These are phyloP conservation scores for Hypoxylon fuscum DNA, from an alignment of 495 filamentous ascomycete genomes.

Conservation along the genomic window DNA sequence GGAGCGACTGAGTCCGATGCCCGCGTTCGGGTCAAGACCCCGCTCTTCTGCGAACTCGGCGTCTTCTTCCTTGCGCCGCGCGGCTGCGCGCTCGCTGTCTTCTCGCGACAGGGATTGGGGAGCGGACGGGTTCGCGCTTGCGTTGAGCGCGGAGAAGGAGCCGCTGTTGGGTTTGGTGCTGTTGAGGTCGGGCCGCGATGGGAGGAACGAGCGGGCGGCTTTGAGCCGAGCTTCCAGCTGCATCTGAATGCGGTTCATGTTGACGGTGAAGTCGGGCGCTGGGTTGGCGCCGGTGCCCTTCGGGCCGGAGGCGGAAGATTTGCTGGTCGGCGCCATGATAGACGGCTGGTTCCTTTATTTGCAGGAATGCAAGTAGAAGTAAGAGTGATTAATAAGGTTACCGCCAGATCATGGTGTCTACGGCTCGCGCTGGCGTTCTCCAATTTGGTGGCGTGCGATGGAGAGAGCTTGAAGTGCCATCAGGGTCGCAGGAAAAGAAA, in stretches of 20 bases:
- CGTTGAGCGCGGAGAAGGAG: slow-evolving; percentile 48
- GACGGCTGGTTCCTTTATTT: not conserved
- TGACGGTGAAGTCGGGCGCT: slow-evolving; percentile 45
- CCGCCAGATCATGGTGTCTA: slow-evolving; percentile 15
- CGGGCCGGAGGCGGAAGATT: slow-evolving; percentile 1
- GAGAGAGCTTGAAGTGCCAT: not conserved
- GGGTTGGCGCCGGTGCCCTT: slow-evolving; percentile 32
- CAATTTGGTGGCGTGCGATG: not conserved
- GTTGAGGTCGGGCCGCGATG: slow-evolving; percentile 23
- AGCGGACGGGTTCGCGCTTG: not conserved
- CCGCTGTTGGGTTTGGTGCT: slow-evolving; percentile 16
- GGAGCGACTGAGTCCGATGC: slow-evolving; percentile 42
- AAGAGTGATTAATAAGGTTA: not conserved
- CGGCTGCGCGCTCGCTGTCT: not conserved
- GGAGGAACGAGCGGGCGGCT: slow-evolving; percentile 34
- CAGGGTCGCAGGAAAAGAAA: slow-evolving; percentile 7
- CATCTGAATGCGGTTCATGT: slow-evolving; percentile 49
- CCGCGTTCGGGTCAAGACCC: slow-evolving; percentile 48
- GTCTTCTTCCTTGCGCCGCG: slow-evolving; percentile 22
- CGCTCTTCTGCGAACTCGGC: slow-evolving; percentile 41
- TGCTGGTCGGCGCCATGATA: slow-evolving; percentile 37
- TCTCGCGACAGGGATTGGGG: slow-evolving; percentile 5
- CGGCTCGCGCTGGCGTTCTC: not conserved
- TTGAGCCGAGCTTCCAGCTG: slow-evolving; percentile 39
- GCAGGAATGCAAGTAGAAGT: not conserved